Evolutionary conservation across 2,329 filamentous ascomycete genomes (phyloP).

Genomic region (Hymenoscyphus fructigenus): DNA sequence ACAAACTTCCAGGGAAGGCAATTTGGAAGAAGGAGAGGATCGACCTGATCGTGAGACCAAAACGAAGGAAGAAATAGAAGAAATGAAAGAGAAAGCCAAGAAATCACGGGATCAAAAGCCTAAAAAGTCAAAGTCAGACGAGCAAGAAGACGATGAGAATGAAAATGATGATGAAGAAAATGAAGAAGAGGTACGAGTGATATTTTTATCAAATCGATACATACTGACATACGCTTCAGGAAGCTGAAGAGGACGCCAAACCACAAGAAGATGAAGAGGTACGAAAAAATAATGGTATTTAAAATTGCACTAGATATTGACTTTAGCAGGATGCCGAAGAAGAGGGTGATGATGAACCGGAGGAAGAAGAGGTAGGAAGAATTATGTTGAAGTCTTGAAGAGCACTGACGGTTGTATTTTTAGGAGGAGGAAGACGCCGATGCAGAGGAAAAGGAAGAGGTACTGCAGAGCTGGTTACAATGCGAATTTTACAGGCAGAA

Average conservation of each 20-base stretch:
- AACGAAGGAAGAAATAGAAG: background rate
- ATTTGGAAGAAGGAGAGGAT: background rate
- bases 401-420: background rate
- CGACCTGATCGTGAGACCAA: slow-evolving; percentile 2
- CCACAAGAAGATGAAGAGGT: background rate
- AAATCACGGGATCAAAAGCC: background rate
- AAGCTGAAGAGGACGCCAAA: background rate
- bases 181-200: background rate
- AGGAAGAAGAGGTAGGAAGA: background rate
- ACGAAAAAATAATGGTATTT: background rate
- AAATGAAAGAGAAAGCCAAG: background rate
- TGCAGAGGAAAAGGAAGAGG: background rate
- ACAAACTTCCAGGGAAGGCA: background rate
- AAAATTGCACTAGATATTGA: background rate
- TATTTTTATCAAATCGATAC: background rate
- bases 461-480: background rate
- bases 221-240: background rate
- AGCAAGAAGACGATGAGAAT: no score
- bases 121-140: background rate
- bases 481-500: no score
- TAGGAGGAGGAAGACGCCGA: background rate
- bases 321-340: background rate
- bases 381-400: background rate
- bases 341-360: background rate
- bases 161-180: no score